Evolutionary conservation across 495 filamentous ascomycete genomes (phyloP).

Genomic region (Platismatia glauca): DNA sequence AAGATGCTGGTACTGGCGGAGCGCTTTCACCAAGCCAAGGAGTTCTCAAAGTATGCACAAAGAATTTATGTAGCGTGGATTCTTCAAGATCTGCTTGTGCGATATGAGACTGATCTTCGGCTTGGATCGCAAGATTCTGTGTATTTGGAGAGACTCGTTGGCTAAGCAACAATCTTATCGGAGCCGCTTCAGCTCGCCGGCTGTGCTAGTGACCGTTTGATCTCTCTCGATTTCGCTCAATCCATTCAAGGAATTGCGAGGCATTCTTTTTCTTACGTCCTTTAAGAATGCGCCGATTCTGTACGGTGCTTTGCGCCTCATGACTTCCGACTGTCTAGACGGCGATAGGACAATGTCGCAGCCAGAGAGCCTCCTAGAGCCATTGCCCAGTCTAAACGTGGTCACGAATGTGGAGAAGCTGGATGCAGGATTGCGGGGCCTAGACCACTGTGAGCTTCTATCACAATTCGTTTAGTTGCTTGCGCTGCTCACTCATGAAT

Average conservation of each 20-base stretch:
- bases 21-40: neutral
- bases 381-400: slow-evolving; percentile 17
- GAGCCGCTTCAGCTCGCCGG: neutral
- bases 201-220: neutral
- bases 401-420: slow-evolving; percentile 38
- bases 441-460: slow-evolving; percentile 59
- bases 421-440: slow-evolving; percentile 63
- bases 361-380: slow-evolving; percentile 7
- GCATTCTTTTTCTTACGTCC: neutral
- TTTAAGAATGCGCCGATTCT: neutral
- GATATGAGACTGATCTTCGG: neutral
- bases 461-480: neutral
- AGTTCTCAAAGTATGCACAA: neutral
- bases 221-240: neutral
- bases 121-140: neutral
- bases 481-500: slow-evolving; percentile 1
- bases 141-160: neutral
- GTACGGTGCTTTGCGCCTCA: neutral
- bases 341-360: neutral
- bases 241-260: neutral
- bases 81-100: neutral
- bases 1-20: neutral
- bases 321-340: neutral
- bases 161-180: slow-evolving; percentile 2
- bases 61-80: neutral